Evolutionary conservation across 257 asterid genomes (phyloP).

Genomic region (Primulina huaijiensis): DNA sequence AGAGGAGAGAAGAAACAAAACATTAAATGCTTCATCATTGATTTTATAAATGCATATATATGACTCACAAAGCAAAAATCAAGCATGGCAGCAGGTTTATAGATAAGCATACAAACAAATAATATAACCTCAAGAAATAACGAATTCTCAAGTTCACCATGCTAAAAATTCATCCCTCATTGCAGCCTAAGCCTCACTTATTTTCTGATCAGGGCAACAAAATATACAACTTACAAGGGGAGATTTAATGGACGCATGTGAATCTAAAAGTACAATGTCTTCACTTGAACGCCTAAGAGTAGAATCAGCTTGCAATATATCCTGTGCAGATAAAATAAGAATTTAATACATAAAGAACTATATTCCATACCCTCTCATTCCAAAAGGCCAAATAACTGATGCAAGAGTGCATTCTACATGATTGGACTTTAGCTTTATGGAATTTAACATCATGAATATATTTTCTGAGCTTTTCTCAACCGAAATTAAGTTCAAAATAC

Average conservation of each 20-base stretch:
- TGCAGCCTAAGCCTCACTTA: background rate
- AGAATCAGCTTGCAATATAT: constrained; percentile 63
- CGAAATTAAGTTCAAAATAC: background rate
- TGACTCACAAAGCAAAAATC: background rate
- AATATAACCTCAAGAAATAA: background rate
- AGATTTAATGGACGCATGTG: constrained; percentile 67
- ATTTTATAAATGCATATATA: background rate
- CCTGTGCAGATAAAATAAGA: constrained; percentile 44
- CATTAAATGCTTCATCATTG: too few species aligned
- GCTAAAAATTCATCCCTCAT: background rate
- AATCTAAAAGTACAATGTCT: constrained; percentile 63
- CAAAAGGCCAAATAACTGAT: too few species aligned
- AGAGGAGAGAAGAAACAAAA: background rate
- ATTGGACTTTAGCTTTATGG: too few species aligned
- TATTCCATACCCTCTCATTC: background rate
- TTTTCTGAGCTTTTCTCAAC: background rate
- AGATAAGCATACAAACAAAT: background rate
- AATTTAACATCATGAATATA: background rate
- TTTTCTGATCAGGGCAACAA: background rate
- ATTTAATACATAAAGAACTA: constrained; percentile 12
- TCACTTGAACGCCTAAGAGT: constrained; percentile 66
- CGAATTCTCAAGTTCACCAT: background rate
- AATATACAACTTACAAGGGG: constrained; percentile 67
- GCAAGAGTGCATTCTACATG: too few species aligned
- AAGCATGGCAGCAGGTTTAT: background rate